Evolutionary conservation across 2,329 filamentous ascomycete species (phyloP).

Genomic region (Furcasterigmium furcatum): DNA sequence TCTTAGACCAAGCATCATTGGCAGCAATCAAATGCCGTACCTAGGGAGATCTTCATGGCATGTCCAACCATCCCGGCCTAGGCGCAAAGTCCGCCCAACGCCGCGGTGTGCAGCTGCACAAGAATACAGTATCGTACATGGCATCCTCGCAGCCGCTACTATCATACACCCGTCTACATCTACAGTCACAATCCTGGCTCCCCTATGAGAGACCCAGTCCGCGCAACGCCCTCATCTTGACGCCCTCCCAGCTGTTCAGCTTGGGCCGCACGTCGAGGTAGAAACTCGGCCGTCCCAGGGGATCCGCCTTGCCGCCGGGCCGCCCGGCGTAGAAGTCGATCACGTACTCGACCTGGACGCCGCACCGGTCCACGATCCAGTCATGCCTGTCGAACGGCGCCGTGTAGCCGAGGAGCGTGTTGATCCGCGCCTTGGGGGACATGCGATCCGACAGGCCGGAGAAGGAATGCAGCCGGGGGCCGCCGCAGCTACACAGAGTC

Average conservation of each 20-base stretch:
- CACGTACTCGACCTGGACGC: conserved; percentile 82
- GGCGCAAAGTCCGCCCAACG: too few species aligned
- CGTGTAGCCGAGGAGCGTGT: conserved; percentile 83
- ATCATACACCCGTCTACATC: not conserved
- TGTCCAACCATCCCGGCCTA: too few species aligned
- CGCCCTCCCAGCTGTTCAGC: conserved; percentile 64
- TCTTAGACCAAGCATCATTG: too few species aligned
- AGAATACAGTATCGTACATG: not conserved
- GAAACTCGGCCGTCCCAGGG: conserved; percentile 49
- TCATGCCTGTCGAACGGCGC: conserved; percentile 94
- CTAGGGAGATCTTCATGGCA: too few species aligned
- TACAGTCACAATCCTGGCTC: not conserved
- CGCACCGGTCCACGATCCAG: conserved; percentile 94
- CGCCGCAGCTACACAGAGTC: conserved; percentile 48
- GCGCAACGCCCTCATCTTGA: conserved; percentile 60
- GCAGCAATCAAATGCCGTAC: too few species aligned
- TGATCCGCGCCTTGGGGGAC: conserved; percentile 80
- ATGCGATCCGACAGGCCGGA: conserved; percentile 66
- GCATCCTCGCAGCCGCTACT: not conserved
- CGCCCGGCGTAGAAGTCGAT: conserved; percentile 95
- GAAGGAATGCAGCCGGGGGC: conserved; percentile 81
- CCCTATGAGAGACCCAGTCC: conserved; percentile 44
- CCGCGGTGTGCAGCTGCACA: too few species aligned
- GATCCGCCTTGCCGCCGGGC: conserved; percentile 27
- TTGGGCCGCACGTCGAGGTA: conserved; percentile 68